Evolutionary conservation across 2,329 filamentous ascomycete genomes (phyloP).

Genomic region (Cucurbitaria berberidis): DNA sequence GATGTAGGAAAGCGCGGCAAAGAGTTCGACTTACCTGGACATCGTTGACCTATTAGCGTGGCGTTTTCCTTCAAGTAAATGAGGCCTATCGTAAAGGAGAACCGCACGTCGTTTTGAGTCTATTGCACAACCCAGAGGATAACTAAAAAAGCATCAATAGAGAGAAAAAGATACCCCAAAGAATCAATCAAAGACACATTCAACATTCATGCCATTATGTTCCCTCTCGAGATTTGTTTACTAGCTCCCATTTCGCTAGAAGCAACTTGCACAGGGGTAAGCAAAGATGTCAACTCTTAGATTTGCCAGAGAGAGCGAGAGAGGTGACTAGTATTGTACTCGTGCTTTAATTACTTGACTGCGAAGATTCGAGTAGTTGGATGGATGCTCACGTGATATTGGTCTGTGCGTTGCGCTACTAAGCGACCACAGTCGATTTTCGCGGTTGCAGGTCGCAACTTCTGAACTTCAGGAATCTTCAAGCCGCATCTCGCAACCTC

Average conservation of each 20-base stretch:
- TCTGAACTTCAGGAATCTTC: conserved; percentile 18
- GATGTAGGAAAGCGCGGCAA: conserved; percentile 29
- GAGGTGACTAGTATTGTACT: too few species aligned
- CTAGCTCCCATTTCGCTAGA: background rate
- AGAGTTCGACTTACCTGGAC: conserved; percentile 46
- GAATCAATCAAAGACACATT: background rate
- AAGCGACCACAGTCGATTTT: conserved; percentile 29
- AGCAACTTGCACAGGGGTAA: too few species aligned
- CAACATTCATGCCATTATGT: background rate
- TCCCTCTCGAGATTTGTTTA: background rate
- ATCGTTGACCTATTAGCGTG: conserved; percentile 32
- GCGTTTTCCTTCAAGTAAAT: conserved; percentile 15
- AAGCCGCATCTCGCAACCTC: conserved; percentile 27
- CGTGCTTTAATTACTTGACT: too few species aligned
- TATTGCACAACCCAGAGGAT: background rate
- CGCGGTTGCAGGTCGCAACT: conserved; percentile 5
- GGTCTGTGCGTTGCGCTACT: conserved; percentile 16
- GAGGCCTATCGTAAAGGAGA: background rate
- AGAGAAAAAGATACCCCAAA: conserved; percentile 5
- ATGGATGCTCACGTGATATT: conserved; percentile 5
- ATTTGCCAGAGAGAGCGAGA: too few species aligned
- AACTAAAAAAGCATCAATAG: background rate
- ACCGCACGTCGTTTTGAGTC: background rate
- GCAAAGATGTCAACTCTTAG: too few species aligned
- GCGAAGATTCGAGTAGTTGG: background rate